These are phyloP conservation scores for Lasiodiplodia hormozganensis DNA, from an alignment of 2,329 filamentous ascomycete genomes.

Conservation along the genomic window DNA sequence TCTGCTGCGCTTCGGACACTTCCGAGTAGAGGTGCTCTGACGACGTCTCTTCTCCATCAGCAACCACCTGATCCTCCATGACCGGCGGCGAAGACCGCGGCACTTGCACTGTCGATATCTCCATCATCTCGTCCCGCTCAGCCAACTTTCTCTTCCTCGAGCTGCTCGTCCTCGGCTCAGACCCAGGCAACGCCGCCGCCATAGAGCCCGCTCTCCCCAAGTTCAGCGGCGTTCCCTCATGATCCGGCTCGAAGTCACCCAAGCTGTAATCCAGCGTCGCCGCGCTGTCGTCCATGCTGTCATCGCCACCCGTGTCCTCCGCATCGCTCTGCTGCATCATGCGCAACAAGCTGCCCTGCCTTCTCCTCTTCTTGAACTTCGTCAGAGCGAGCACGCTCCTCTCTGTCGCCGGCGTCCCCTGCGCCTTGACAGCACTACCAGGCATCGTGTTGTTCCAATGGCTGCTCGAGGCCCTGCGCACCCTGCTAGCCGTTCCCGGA, in stretches of 20 bases:
- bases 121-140: conserved; percentile 9
- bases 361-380: conserved; percentile 57
- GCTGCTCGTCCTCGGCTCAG: conserved; percentile 38
- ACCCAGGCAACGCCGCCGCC: neutral
- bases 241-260: conserved; percentile 64
- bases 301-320: conserved; percentile 52
- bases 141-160: conserved; percentile 48
- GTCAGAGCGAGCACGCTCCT: conserved; percentile 56
- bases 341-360: conserved; percentile 57
- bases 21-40: conserved; percentile 28
- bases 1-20: neutral
- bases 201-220: conserved; percentile 35
- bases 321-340: conserved; percentile 55
- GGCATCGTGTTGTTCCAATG: neutral
- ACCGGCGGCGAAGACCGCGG: conserved; percentile 48
- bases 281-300: conserved; percentile 54
- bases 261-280: conserved; percentile 43
- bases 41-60: neutral
- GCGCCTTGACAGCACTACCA: conserved; percentile 50
- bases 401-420: conserved; percentile 52
- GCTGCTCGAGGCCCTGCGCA: neutral
- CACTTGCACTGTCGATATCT: conserved; percentile 40
- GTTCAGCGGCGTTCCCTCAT: conserved; percentile 71
- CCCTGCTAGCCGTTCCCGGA: neutral
- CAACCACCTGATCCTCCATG: conserved; percentile 19